These are phyloP conservation scores for Boletus patriciae DNA, from an alignment of 768 basidiomycete species.

Conservation along the genomic window DNA sequence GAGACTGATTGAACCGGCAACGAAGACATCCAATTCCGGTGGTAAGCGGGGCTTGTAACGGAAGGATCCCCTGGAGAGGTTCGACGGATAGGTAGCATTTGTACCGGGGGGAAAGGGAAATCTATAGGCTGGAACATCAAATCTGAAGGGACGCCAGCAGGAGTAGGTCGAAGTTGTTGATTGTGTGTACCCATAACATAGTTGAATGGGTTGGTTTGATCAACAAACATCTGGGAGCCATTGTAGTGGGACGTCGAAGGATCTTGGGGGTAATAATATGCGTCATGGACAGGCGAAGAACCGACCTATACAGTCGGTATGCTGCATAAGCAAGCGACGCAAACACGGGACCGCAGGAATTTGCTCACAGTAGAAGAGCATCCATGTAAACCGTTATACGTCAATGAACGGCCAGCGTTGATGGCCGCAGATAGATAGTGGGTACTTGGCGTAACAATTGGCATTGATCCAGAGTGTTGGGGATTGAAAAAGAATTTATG, in stretches of 20 bases:
- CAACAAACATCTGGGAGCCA: background rate
- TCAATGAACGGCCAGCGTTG: too few relatives aligned
- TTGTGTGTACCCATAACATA: background rate
- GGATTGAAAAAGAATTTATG: background rate
- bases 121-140: background rate
- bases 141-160: background rate
- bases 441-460: background rate
- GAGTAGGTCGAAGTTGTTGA: background rate
- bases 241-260: background rate
- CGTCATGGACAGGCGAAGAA: background rate
- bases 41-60: background rate
- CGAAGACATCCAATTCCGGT: background rate
- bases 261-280: too few relatives aligned
- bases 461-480: background rate
- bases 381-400: background rate
- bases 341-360: too few relatives aligned
- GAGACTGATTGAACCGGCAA: background rate
- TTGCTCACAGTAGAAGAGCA: background rate
- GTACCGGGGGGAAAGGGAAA: accelerated
- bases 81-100: background rate
- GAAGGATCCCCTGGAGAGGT: background rate
- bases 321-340: background rate
- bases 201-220: background rate
- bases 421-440: too few relatives aligned
- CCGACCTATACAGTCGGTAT: background rate